Evolutionary conservation across 2,329 filamentous ascomycete genomes (phyloP).

Genomic region (Colletotrichum tanaceti): DNA sequence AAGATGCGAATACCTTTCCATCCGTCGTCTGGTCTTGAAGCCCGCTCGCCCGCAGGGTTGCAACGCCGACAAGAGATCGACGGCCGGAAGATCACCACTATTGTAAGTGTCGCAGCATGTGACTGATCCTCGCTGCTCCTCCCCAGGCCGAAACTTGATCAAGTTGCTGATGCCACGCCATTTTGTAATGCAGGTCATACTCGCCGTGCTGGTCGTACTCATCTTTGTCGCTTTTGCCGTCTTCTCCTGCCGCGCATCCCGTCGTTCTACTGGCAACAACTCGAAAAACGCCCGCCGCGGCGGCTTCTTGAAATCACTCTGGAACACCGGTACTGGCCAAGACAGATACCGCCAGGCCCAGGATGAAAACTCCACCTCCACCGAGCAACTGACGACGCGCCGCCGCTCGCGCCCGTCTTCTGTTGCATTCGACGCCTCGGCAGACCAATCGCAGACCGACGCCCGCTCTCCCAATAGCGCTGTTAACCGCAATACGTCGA

Average conservation of each 20-base stretch:
- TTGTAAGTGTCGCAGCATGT: constrained; percentile 31
- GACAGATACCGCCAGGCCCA: constrained; percentile 48
- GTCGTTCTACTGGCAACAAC: constrained; percentile 51
- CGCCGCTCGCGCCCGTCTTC: constrained; percentile 24
- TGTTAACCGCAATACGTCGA: constrained; percentile 84
- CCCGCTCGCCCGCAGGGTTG: background rate
- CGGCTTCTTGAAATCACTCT: constrained; percentile 37
- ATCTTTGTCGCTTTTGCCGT: constrained; percentile 43
- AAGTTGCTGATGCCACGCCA: constrained; percentile 19
- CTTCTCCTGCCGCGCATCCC: constrained; percentile 43
- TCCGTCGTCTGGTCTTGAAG: background rate
- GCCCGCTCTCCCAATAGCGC: constrained; percentile 47
- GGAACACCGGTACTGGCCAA: constrained; percentile 19
- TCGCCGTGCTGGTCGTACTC: constrained; percentile 43
- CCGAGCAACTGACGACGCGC: constrained; percentile 20
- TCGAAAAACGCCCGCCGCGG: background rate
- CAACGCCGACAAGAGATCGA: constrained; percentile 26
- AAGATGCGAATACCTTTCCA: constrained; percentile 33
- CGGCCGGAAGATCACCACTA: constrained; percentile 33
- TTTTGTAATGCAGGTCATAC: constrained; percentile 43
- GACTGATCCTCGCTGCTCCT: background rate
- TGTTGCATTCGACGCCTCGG: constrained; percentile 36
- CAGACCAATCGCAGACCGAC: constrained; percentile 42
- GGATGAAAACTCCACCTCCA: constrained; percentile 45
- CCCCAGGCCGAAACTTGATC: background rate